phyloP scores from a whole-genome alignment of 257 asterid genomes.

The Eustoma russellianum region DNA sequence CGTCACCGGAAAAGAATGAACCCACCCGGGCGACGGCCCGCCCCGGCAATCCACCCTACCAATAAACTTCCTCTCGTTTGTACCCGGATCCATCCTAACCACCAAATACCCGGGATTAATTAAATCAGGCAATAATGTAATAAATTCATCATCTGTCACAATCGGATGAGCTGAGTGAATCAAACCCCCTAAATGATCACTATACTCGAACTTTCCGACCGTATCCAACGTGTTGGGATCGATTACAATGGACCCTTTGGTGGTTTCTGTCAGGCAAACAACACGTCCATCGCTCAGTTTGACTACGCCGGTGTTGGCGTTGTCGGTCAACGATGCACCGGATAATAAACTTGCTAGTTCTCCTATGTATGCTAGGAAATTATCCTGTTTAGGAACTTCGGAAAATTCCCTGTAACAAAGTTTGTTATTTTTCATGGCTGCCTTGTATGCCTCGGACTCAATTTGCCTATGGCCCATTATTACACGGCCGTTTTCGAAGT shows the following conservation, averaged over 20 bases:
- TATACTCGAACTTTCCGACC: constrained; percentile 48
- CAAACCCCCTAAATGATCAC: constrained; percentile 61
- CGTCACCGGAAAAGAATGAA: constrained; percentile 86
- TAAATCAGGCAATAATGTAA: constrained; percentile 71
- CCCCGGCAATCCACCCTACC: constrained; percentile 83
- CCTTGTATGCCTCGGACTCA: constrained; percentile 80
- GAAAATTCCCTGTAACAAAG: constrained; percentile 87
- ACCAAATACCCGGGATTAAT: constrained; percentile 69
- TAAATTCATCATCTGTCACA: constrained; percentile 57
- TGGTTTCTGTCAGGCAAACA: constrained; percentile 82
- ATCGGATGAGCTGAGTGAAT: constrained; percentile 96
- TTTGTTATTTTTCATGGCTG: constrained; percentile 60
- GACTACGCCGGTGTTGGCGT: constrained; percentile 92
- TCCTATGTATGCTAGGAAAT: constrained; percentile 60
- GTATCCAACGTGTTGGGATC: constrained; percentile 71
- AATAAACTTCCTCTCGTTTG: constrained; percentile 63
- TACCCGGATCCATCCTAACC: constrained; percentile 68
- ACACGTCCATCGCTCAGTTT: constrained; percentile 81
- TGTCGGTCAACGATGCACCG: constrained; percentile 86
- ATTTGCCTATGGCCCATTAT: constrained; percentile 84
- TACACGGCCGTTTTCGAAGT: constrained; percentile 47
- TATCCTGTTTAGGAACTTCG: constrained; percentile 68
- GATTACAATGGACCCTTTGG: constrained; percentile 65
- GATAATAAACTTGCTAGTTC: constrained; percentile 78
- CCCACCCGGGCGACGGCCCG: constrained; percentile 90